Conservation (phyloP, 179 eudicot genomes). For the Camellia oleifera region DNA sequence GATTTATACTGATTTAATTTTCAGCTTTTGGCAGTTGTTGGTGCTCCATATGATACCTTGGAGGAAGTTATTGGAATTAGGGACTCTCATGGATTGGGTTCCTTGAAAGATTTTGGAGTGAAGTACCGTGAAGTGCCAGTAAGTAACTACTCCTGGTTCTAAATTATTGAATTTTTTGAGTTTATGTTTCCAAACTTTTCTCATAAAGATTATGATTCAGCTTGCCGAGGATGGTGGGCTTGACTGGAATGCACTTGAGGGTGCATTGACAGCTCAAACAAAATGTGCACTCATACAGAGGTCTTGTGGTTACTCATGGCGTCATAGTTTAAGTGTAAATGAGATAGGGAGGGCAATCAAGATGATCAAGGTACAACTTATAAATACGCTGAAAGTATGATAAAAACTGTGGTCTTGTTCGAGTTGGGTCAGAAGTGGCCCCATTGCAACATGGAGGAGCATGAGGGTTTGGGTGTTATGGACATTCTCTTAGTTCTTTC, state of each 20-base stretch:
- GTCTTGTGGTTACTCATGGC: slow-evolving; percentile 99
- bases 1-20: slow-evolving; percentile 29
- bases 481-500: not conserved
- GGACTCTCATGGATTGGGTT: slow-evolving; percentile 75
- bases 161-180: not conserved
- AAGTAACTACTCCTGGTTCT: slow-evolving; percentile 22
- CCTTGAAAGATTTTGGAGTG: slow-evolving; percentile 85
- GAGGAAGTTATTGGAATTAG: slow-evolving; percentile 98
- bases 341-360: slow-evolving; percentile 83
- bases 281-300: slow-evolving; percentile 97
- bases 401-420: not conserved
- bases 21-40: slow-evolving; percentile 98
- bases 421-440: not conserved
- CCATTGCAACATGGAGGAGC: not conserved
- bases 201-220: slow-evolving; percentile 29
- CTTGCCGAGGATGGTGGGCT: slow-evolving; percentile 89
- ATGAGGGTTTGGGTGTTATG: not conserved
- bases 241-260: slow-evolving; percentile 69
- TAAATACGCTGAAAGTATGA: not conserved
- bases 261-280: slow-evolving; percentile 67
- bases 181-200: not conserved
- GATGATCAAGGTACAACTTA: slow-evolving; percentile 66
- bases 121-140: slow-evolving; percentile 82
- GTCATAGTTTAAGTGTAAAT: slow-evolving; percentile 81
- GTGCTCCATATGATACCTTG: slow-evolving; percentile 94